Evolutionary conservation across 2,329 filamentous ascomycete genomes (phyloP).

Genomic region (Fusarium tricinctum): DNA sequence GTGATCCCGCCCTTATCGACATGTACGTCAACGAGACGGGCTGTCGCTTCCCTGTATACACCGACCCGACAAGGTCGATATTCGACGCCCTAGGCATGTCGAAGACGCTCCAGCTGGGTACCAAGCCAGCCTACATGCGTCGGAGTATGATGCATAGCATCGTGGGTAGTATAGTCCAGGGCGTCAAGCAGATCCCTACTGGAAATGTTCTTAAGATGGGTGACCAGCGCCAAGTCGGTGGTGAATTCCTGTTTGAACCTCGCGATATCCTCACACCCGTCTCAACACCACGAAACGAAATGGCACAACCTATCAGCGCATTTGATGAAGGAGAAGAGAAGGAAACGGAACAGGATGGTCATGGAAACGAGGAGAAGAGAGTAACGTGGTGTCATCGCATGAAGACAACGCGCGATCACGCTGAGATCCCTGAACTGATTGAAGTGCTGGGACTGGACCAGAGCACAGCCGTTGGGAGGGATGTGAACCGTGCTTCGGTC

Average conservation of each 20-base stretch:
- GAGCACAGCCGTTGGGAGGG: conserved; percentile 16
- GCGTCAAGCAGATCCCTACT: conserved; percentile 67
- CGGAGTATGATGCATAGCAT: conserved; percentile 66
- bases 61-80: conserved; percentile 77
- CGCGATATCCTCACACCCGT: conserved; percentile 60
- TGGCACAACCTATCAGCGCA: conserved; percentile 39
- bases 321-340: conserved; percentile 37
- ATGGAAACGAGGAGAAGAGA: conserved; percentile 65
- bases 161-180: conserved; percentile 69
- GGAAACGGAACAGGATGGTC: conserved; percentile 8
- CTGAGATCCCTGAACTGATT: conserved; percentile 76
- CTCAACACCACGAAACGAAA: conserved; percentile 58
- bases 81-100: conserved; percentile 79
- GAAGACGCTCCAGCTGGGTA: conserved; percentile 71
- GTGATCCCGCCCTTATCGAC: conserved; percentile 75
- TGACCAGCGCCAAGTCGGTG: conserved; percentile 77
- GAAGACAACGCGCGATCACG: conserved; percentile 82
- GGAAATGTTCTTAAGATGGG: conserved; percentile 75
- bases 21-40: conserved; percentile 73
- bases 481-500: conserved; percentile 52
- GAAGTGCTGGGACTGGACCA: conserved; percentile 71
- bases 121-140: conserved; percentile 74
- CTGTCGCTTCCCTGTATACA: conserved; percentile 82
- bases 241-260: conserved; percentile 83
- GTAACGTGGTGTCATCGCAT: conserved; percentile 88